Conservation (phyloP, 2,329 filamentous ascomycete species). For the Scedosporium apiospermum region DNA sequence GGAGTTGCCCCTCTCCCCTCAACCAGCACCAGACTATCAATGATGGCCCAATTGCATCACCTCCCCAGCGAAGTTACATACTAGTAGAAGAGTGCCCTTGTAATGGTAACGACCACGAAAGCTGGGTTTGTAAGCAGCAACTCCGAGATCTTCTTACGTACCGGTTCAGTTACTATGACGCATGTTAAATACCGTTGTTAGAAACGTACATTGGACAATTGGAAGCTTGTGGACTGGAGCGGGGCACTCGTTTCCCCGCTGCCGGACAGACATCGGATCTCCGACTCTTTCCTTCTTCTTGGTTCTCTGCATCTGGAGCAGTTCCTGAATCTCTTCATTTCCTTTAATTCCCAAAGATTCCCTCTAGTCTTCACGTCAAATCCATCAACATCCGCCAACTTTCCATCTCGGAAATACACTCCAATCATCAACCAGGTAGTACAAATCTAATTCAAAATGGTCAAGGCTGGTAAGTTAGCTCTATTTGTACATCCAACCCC, state of each 20-base stretch:
- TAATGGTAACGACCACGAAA: not conserved
- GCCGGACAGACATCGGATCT: slow-evolving; percentile 7
- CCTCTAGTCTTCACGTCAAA: slow-evolving; percentile 1
- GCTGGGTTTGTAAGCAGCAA: not conserved
- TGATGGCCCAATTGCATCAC: not conserved
- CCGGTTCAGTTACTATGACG: not conserved
- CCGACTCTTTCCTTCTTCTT: slow-evolving; percentile 2
- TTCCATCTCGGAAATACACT: not conserved
- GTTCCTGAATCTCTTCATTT: slow-evolving; percentile 8
- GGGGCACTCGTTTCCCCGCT: slow-evolving; percentile 6
- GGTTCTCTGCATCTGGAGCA: not conserved
- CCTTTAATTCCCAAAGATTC: slow-evolving; percentile 1
- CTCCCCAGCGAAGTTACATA: not conserved
- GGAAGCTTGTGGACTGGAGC: slow-evolving; percentile 6
- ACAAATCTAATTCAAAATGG: slow-evolving; percentile 11
- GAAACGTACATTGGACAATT: not conserved
- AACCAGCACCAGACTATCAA: not conserved
- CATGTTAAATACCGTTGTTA: not conserved
- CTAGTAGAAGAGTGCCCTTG: not conserved
- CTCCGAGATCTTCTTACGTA: not conserved
- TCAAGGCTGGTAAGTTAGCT: slow-evolving; percentile 13
- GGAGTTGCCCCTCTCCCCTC: not conserved
- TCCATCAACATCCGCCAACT: slow-evolving; percentile 3
- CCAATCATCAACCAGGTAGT: not conserved
- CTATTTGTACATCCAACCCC: not conserved